Evolutionary conservation across 495 filamentous ascomycete species (phyloP).

Genomic region (Cenococcum geophilum): DNA sequence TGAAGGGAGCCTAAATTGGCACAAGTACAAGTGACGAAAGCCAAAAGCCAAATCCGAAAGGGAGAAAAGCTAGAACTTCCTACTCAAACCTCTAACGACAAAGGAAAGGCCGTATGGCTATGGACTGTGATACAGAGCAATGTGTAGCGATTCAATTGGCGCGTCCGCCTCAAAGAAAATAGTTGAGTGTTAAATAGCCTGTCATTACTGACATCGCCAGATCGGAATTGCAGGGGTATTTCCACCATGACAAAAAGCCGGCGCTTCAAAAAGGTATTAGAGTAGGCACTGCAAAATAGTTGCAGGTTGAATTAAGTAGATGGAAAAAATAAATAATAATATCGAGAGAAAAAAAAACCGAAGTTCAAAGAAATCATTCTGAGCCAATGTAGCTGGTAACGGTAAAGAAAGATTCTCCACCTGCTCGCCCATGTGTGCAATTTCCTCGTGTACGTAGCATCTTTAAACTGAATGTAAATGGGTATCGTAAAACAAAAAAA

Average conservation of each 20-base stretch:
- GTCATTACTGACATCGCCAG: not conserved
- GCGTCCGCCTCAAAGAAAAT: not conserved
- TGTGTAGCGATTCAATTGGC: constrained; percentile 6
- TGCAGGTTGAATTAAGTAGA: not conserved
- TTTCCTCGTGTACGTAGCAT: not conserved
- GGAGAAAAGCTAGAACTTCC: not conserved
- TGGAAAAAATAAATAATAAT: not conserved
- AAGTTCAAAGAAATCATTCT: not conserved
- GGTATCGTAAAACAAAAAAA: constrained; percentile 29
- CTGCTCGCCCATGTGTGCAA: not conserved
- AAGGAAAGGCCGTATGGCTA: not conserved
- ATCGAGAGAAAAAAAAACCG: not conserved
- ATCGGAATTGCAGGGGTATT: not conserved
- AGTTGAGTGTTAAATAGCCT: not conserved
- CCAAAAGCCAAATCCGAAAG: constrained; percentile 4
- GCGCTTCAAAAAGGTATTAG: not conserved
- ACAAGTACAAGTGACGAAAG: constrained; percentile 6
- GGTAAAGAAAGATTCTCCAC: not conserved
- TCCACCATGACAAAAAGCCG: not conserved
- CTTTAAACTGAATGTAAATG: constrained; percentile 17
- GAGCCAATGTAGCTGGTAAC: not conserved
- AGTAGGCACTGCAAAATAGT: not conserved
- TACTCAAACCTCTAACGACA: not conserved
- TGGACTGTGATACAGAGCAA: not conserved
- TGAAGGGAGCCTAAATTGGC: not conserved